Percentiles rank a stretch among this genome's conserved stretches.
Evolutionary conservation across 768 basidiomycete genomes (phyloP).

Genomic region (Tulasnella calospora): DNA sequence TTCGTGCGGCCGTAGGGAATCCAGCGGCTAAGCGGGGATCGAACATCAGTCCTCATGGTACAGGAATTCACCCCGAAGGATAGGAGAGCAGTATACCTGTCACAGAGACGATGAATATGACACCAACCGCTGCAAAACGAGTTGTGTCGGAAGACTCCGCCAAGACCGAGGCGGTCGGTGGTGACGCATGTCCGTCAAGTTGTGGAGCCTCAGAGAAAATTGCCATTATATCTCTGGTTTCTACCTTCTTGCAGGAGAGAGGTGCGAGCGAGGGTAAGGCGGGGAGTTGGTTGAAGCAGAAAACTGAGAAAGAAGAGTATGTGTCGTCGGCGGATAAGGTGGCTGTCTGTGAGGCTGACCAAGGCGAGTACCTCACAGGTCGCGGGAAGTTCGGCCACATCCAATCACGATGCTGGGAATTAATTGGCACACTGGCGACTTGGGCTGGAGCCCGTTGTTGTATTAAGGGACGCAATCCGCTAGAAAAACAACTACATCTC

Average conservation of each 20-base stretch:
- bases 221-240: background rate
- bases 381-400: background rate
- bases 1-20: conserved; percentile 62
- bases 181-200: background rate
- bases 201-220: background rate
- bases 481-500: background rate
- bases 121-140: conserved; percentile 2
- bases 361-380: background rate
- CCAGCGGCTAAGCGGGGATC: conserved; percentile 49
- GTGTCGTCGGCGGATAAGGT: background rate
- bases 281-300: background rate
- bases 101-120: conserved; percentile 22
- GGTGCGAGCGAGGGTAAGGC: background rate
- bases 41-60: background rate
- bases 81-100: background rate
- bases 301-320: background rate
- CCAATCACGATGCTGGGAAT: background rate
- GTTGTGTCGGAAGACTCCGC: conserved; percentile 4
- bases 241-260: background rate
- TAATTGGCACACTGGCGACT: background rate
- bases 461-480: background rate
- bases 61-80: too few species aligned
- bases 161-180: background rate
- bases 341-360: background rate
- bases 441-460: background rate